These are phyloP conservation scores for Fraxinus velutina DNA, from an alignment of 305 asterid species.

Conservation along the genomic window DNA sequence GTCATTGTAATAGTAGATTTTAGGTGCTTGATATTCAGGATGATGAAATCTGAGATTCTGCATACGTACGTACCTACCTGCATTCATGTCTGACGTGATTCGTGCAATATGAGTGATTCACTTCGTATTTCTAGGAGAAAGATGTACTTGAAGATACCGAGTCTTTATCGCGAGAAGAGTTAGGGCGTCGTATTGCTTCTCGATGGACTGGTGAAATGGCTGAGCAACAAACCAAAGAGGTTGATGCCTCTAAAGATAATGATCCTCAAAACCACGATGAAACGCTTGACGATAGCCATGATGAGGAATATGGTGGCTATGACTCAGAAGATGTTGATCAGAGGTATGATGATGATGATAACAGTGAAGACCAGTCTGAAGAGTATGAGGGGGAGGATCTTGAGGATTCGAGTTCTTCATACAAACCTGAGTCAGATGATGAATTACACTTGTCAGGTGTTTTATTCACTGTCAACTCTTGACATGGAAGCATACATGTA, in stretches of 20 bases:
- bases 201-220: slow-evolving; percentile 87
- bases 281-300: slow-evolving; percentile 37
- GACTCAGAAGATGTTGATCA: slow-evolving; percentile 67
- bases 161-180: slow-evolving; percentile 83
- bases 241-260: slow-evolving; percentile 36
- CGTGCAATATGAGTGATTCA: slow-evolving; percentile 6
- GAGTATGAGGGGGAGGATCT: slow-evolving; percentile 55
- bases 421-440: slow-evolving; percentile 65
- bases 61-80: not conserved
- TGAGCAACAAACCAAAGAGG: slow-evolving; percentile 47
- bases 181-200: slow-evolving; percentile 86
- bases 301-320: slow-evolving; percentile 61
- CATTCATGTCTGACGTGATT: slow-evolving; percentile 9
- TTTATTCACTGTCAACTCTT: slow-evolving; percentile 7
- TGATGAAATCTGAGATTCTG: slow-evolving; percentile 15
- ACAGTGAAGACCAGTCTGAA: slow-evolving; percentile 44
- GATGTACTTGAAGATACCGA: slow-evolving; percentile 44
- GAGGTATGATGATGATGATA: slow-evolving; percentile 45
- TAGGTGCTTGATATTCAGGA: slow-evolving; percentile 15
- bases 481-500: not conserved
- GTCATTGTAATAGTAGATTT: not conserved
- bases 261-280: slow-evolving; percentile 51
- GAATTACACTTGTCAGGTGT: slow-evolving; percentile 70
- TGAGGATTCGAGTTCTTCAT: slow-evolving; percentile 57
- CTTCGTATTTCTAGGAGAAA: slow-evolving; percentile 48